A percentile compares a stretch with the other conserved stretches of the same genome.
Conservation (phyloP, 495 filamentous ascomycete genomes). For the Penicillium salamii region DNA sequence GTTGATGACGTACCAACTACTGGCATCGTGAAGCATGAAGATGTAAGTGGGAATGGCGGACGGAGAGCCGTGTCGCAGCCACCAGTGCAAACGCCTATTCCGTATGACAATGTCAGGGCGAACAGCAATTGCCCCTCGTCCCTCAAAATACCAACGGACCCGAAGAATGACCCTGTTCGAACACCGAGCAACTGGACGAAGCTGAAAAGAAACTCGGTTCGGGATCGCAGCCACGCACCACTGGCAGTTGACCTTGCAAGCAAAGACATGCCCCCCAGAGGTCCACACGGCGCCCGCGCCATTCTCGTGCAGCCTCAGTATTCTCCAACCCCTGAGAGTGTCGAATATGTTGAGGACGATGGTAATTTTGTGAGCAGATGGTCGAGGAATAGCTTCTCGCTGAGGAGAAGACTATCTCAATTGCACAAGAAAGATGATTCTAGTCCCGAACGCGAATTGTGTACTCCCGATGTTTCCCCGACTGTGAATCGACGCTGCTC, state of each 20-base stretch:
- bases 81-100: neutral
- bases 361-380: neutral
- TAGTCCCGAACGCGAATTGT: neutral
- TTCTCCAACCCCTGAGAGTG: neutral
- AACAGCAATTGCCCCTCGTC: neutral
- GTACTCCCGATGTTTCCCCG: neutral
- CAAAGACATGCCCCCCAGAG: neutral
- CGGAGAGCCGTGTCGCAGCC: too few species aligned
- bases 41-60: neutral
- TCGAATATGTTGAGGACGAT: conserved; percentile 6
- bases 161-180: neutral
- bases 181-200: neutral
- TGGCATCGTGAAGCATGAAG: neutral
- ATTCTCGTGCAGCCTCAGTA: neutral
- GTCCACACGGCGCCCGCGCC: neutral
- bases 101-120: neutral
- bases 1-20: neutral
- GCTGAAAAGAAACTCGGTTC: neutral
- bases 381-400: neutral
- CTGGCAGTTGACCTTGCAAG: neutral
- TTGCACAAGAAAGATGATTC: neutral
- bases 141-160: neutral
- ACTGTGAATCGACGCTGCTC: neutral
- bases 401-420: neutral
- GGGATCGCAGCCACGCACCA: neutral